phyloP scores from a whole-genome alignment of 2,329 filamentous ascomycete genomes.

The Botrytis pseudocinerea region DNA sequence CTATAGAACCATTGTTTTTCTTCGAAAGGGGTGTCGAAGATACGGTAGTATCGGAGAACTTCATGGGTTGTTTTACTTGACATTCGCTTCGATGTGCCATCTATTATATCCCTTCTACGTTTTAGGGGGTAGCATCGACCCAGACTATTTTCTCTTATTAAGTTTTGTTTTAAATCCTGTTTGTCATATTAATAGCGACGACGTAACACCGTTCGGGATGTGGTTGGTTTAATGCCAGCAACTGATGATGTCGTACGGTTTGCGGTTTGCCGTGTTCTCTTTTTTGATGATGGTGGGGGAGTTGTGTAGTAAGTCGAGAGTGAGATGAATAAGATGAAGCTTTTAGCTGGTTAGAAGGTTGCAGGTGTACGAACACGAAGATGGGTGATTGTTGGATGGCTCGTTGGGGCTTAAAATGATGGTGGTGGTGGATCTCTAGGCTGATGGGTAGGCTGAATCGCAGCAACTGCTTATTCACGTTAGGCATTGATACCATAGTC shows the following conservation, averaged over 20 bases:
- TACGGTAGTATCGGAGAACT: slow-evolving; percentile 16
- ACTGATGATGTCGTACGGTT: slow-evolving; percentile 23
- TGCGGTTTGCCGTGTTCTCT: slow-evolving; percentile 12
- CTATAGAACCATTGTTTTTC: slow-evolving; percentile 32
- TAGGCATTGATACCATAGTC: slow-evolving; percentile 20
- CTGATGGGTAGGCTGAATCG: slow-evolving; percentile 13
- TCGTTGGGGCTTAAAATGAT: slow-evolving; percentile 8
- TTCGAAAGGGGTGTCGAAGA: slow-evolving; percentile 8
- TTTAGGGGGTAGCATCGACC: slow-evolving; percentile 11
- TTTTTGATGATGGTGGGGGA: slow-evolving; percentile 15
- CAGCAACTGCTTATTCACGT: slow-evolving; percentile 6
- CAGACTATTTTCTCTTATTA: slow-evolving; percentile 21
- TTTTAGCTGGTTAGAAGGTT: slow-evolving; percentile 8
- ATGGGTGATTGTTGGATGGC: slow-evolving; percentile 18
- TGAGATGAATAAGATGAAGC: slow-evolving; percentile 18
- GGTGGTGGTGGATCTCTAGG: slow-evolving; percentile 18
- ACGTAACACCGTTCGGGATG: slow-evolving; percentile 22
- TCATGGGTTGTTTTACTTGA: slow-evolving; percentile 11
- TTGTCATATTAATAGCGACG: slow-evolving; percentile 34
- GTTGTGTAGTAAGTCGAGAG: slow-evolving; percentile 1
- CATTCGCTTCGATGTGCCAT: slow-evolving; percentile 36
- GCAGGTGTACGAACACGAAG: slow-evolving; percentile 6
- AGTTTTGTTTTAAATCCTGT: slow-evolving; percentile 23
- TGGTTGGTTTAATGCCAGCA: slow-evolving; percentile 19
- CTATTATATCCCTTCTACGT: slow-evolving; percentile 28